Evolutionary conservation across 352 stramenopile genomes (phyloP).

Genomic region (Globisporangium iwayamae): DNA sequence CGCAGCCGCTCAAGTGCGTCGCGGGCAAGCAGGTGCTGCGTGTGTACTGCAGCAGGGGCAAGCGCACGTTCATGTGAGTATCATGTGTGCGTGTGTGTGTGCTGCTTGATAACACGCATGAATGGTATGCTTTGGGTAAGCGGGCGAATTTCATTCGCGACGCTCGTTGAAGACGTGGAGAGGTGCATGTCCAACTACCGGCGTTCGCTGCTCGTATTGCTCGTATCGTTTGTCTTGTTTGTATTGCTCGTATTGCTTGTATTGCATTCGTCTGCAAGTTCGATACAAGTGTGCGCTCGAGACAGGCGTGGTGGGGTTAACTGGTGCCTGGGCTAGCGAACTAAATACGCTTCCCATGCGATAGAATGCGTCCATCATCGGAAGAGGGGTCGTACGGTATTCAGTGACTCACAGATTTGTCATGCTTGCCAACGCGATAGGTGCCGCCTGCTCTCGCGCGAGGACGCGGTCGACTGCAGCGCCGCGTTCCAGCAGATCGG

Average conservation of each 20-base stretch:
- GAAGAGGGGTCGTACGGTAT: not conserved
- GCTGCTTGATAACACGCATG: not conserved
- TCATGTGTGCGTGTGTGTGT: no score
- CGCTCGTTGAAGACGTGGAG: not conserved
- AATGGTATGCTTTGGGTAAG: not conserved
- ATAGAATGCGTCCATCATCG: not conserved
- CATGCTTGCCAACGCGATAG: not conserved
- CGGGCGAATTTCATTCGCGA: no score
- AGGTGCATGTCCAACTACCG: no score
- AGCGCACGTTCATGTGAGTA: constrained; percentile 36
- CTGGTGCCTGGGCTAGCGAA: not conserved
- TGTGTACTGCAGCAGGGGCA: constrained; percentile 43
- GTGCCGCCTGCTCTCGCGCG: constrained; percentile 16
- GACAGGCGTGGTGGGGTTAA: not conserved
- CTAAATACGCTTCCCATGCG: not conserved
- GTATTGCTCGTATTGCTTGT: not conserved
- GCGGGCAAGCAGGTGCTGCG: constrained; percentile 36
- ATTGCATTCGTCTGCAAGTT: not conserved
- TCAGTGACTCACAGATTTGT: not conserved
- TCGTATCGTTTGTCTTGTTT: not conserved
- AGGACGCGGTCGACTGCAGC: constrained; percentile 8
- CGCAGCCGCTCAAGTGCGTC: constrained; percentile 50
- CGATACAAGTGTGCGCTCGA: constrained; percentile 4
- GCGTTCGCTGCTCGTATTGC: no score
- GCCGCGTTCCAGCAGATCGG: constrained; percentile 15